Evolutionary conservation across 116 monocot genomes (phyloP), one percentile per base, ranked within the genome.

Genomic region (Phalaenopsis hybrid): DNA sequence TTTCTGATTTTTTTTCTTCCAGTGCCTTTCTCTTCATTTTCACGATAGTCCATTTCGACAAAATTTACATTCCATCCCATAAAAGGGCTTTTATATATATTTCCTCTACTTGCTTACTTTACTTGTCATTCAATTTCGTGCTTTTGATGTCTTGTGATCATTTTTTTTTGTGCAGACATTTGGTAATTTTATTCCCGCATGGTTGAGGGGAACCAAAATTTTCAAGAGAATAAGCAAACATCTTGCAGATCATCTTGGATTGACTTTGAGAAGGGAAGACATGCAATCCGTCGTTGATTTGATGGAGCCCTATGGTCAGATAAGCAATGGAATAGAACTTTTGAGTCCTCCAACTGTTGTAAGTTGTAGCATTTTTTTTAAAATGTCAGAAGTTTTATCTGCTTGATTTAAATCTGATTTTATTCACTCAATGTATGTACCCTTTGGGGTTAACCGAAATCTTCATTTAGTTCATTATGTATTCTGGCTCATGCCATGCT

Each of bases 241-340:
- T 79, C 45, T 95, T 4, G 88, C 90, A 69, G 87, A 89, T 84
- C 95, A 95, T 92, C 91, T 95, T 78, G 92, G 95, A 6, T 80
- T 95, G 83, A 82, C 79, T 75, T 83, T 95, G 79, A 88, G 82
- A 41, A 91, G 65, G 83, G 91, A 95, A 84, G 95, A 95, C 76
- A 65, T 95, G 77, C 84, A 92, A 82, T 86, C 90, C 43, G 95
- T 95, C 49, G 91, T 95, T 78, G 92, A 92, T 83, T 74, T 92
- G 79, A 95, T 95, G 95, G 95, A 95, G 80, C 95, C 95, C 16
- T 95, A 95, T 86, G 95, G 95, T 50, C 92, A 92, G 68, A 92
- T 95, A 80, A 92, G 91, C 85, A 92, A 95, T 85, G 95, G 95
- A 43, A 89, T 95, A 81, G 95, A 95, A 88, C 81, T 92, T 51